Base-by-base conservation (phyloP, 148 eudicot species). In the Amaranthus palmeri region DNA sequence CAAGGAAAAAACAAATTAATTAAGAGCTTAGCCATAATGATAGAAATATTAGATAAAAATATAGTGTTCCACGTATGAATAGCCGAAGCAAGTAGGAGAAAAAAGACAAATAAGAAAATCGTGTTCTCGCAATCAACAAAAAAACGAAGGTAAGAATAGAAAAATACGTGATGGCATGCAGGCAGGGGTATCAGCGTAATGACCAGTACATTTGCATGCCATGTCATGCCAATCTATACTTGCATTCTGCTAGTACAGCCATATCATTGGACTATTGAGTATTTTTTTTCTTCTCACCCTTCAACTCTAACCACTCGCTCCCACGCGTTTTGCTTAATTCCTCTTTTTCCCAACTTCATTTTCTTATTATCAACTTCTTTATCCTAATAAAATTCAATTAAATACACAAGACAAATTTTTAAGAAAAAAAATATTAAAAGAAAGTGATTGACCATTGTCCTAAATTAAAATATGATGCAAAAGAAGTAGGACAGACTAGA, bases 201-300 rank as follows among this genome's bases (percentile, higher is more conserved):
- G 77, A 74, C 13, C 6, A 74, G 71, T 74, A 74, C 72, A 48
- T 42, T 4, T 74, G 77, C 78, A 75, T 75, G 78, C 67, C 72
- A 68, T 36, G 68, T 68, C 53, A 75, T 50, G 78, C 65, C 78
- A 75, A 69, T 40, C 8, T 48, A 61, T 68, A 52, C 53, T 68
- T 64, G 54, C 69, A 73, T 64, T 10, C 2, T 52, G 47, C 36
- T 64, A 42, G 12, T n/a, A 52, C 47, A 18, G 10, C 7, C 72
- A 60, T 60, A 75, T 68, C 78, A 75, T 75, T 68, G 78, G 73
- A 69, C 61, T 51, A 59, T 64, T 42, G 78, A 75, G 73, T 75
- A 68, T 59, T 25, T 40, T 58, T 4, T 61, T 46, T 25, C 44
- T 56, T 59, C 45, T 52, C 78, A 69, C 68, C 47, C 61, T 68